Percentiles rank a stretch among this genome's conserved stretches.
phyloP scores from a whole-genome alignment of 1,284 basidiomycete species.

The Neolentinus lepideus region DNA sequence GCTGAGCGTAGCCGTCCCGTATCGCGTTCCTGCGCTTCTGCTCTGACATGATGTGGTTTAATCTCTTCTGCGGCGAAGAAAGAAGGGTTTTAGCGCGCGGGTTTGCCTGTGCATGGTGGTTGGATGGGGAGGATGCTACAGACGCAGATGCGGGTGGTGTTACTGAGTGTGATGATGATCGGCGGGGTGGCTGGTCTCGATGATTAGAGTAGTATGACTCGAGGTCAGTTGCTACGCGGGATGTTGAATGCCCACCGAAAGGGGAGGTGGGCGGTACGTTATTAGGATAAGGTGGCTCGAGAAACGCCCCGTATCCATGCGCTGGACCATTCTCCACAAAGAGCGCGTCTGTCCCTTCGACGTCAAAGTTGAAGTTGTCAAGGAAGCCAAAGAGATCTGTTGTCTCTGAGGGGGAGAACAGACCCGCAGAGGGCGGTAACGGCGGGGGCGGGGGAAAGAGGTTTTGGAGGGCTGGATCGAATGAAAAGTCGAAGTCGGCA shows the following conservation, averaged over 20 bases:
- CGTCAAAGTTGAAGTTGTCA: constrained; percentile 68
- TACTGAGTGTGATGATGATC: background rate
- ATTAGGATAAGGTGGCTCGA: constrained; percentile 16
- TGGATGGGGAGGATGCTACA: constrained; percentile 3
- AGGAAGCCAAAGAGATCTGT: constrained; percentile 69
- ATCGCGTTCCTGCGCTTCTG: constrained; percentile 88
- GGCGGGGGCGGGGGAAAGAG: constrained; percentile 52
- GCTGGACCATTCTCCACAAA: background rate
- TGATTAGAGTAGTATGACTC: background rate
- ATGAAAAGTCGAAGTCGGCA: constrained; percentile 58
- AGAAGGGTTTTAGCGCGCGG: constrained; percentile 51
- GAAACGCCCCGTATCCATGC: background rate
- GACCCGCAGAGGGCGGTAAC: constrained; percentile 61
- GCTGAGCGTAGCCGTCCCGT: constrained; percentile 80
- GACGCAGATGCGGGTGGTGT: constrained; percentile 7
- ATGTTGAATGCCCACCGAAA: constrained; percentile 19
- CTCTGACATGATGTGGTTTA: constrained; percentile 92
- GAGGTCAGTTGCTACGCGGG: constrained; percentile 5
- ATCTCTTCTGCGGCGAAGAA: constrained; percentile 80
- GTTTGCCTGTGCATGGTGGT: constrained; percentile 1
- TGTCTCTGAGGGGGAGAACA: constrained; percentile 67
- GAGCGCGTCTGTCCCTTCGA: constrained; percentile 27
- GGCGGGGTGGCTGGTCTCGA: background rate
- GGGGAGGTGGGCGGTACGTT: constrained; percentile 32
- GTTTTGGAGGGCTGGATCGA: constrained; percentile 46